A percentile compares a stretch with the other conserved stretches of the same genome.
Evolutionary conservation across 1,284 basidiomycete genomes (phyloP).

Genomic region (Gomphus sp.): DNA sequence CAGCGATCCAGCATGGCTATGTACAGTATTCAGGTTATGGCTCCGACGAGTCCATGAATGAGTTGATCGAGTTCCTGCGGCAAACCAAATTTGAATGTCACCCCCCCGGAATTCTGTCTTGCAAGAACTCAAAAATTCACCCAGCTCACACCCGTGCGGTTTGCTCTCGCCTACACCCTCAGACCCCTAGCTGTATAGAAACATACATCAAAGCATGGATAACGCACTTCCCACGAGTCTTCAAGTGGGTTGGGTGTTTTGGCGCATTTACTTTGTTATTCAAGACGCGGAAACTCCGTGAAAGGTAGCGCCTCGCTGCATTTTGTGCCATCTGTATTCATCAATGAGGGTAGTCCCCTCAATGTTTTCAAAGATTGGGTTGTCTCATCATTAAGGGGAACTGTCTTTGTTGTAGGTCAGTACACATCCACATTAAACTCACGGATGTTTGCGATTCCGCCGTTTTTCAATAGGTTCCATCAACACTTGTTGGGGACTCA

Average conservation of each 20-base stretch:
- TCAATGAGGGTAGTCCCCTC: not conserved
- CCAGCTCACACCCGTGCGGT: not conserved
- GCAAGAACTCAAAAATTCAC: not conserved
- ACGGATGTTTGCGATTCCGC: not conserved
- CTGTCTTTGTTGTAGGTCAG: constrained; percentile 12
- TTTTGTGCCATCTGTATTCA: not conserved
- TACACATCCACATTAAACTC: not conserved
- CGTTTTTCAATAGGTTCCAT: constrained; percentile 3
- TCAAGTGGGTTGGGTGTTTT: constrained; percentile 11
- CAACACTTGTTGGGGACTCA: constrained; percentile 13
- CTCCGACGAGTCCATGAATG: constrained; percentile 1
- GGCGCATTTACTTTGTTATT: constrained; percentile 5
- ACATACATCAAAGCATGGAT: constrained; percentile 11
- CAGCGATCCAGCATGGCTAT: not conserved
- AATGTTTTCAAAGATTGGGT: constrained; percentile 9
- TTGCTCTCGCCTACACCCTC: constrained; percentile 12
- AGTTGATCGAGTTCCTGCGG: constrained; percentile 4
- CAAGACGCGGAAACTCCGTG: not conserved
- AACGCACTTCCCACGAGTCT: constrained; percentile 5
- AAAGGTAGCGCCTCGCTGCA: not conserved
- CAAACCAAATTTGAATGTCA: constrained; percentile 1
- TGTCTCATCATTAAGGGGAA: constrained; percentile 10
- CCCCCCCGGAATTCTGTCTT: not conserved
- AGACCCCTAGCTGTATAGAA: constrained; percentile 11
- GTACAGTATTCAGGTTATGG: constrained; percentile 10